A percentile compares a stretch with the other conserved stretches of the same genome.
These are phyloP conservation scores for Lolium perenne DNA, from an alignment of 176 grass and related monocot species.

Conservation along the genomic window DNA sequence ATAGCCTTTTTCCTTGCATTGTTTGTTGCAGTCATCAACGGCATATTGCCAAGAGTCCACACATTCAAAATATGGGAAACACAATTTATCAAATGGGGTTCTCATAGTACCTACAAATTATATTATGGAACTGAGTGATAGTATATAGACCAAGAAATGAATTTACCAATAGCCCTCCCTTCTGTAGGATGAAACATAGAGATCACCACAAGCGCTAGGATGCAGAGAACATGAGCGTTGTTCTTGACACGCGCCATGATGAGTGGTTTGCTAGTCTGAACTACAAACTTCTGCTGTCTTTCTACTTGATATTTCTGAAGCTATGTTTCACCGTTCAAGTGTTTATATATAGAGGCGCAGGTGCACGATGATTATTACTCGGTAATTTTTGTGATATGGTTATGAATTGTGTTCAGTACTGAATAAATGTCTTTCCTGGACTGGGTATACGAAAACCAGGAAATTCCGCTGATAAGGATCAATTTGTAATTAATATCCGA, in stretches of 20 bases:
- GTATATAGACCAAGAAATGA: neutral
- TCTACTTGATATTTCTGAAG: neutral
- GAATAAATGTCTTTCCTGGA: neutral
- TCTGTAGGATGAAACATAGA: neutral
- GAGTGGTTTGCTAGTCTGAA: neutral
- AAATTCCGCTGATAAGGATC: no score
- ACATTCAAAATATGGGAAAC: neutral
- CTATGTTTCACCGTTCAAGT: neutral
- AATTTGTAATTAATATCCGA: no score
- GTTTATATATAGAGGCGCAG: neutral
- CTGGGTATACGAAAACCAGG: no score
- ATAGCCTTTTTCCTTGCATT: neutral
- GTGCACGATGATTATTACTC: neutral
- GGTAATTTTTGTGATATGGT: neutral
- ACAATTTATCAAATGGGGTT: neutral
- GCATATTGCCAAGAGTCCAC: neutral
- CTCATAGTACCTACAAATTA: neutral
- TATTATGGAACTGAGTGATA: no score
- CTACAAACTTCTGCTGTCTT: neutral
- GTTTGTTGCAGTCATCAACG: neutral
- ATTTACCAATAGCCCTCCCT: neutral
- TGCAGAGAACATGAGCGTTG: neutral
- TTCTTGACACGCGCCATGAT: neutral
- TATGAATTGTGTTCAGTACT: neutral
- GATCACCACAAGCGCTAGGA: neutral